phyloP scores from a whole-genome alignment of 305 asterid genomes.

The Fraxinus baroniana region DNA sequence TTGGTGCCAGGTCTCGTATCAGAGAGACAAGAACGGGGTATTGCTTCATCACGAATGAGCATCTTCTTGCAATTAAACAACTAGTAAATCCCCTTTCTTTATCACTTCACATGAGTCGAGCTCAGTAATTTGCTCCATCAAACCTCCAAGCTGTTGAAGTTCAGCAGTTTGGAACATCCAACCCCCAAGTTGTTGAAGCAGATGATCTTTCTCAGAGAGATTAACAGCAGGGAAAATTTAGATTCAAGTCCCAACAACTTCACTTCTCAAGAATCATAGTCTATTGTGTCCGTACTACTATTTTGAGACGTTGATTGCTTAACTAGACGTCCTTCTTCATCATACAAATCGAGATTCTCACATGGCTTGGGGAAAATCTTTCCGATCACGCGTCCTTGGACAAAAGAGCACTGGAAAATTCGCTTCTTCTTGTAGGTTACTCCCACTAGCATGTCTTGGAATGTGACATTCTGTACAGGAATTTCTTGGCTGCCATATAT shows the following conservation, averaged over 20 bases:
- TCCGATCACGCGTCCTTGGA: constrained; percentile 82
- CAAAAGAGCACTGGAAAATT: constrained; percentile 83
- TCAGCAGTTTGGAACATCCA: constrained; percentile 4
- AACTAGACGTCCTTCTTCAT: constrained; percentile 55
- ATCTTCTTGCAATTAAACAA: constrained; percentile 6
- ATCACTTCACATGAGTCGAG: constrained; percentile 13
- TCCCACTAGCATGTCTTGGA: constrained; percentile 72
- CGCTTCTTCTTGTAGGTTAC: constrained; percentile 86
- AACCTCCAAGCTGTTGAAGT: constrained; percentile 24
- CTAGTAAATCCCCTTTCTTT: background rate
- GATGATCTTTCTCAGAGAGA: background rate
- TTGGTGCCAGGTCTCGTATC: background rate
- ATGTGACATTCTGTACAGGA: constrained; percentile 64
- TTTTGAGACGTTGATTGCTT: constrained; percentile 41
- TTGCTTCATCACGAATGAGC: background rate
- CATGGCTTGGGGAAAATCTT: constrained; percentile 79
- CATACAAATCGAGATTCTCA: constrained; percentile 76
- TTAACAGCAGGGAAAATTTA: constrained; percentile 6
- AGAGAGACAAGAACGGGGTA: background rate
- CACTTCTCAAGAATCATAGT: constrained; percentile 53
- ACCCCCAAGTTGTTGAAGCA: constrained; percentile 16
- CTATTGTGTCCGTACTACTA: constrained; percentile 39
- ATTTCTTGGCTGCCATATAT: constrained; percentile 71
- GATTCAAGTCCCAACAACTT: background rate
- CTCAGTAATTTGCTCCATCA: constrained; percentile 8